phyloP scores from a whole-genome alignment of 1,284 basidiomycete genomes.

The Cutaneotrichosporon mucoides region DNA sequence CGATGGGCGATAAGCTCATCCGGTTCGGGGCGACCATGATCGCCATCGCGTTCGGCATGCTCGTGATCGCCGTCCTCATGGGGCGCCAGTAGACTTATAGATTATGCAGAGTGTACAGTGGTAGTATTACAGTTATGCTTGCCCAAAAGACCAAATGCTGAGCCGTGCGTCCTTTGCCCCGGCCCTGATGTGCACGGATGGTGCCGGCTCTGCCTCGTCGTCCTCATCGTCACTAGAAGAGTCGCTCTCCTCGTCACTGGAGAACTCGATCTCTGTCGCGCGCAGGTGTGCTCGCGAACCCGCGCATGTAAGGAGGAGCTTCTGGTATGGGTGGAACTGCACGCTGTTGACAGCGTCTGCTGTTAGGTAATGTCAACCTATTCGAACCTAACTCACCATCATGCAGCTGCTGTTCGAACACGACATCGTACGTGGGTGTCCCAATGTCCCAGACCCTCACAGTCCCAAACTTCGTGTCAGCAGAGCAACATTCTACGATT shows the following conservation, averaged over 20 bases:
- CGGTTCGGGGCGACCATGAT: conserved; percentile 9
- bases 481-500: no score
- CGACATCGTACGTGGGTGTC: conserved; percentile 5
- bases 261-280: conserved; percentile 6
- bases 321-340: conserved; percentile 41
- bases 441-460: conserved; percentile 41
- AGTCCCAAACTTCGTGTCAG: conserved; percentile 27
- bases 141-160: conserved; percentile 7
- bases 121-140: background rate
- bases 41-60: conserved; percentile 1
- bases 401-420: conserved; percentile 17
- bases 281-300: conserved; percentile 29
- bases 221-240: background rate
- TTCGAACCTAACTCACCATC: conserved; percentile 11
- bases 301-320: conserved; percentile 32
- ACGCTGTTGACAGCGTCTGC: conserved; percentile 42
- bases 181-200: background rate
- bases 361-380: background rate
- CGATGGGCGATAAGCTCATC: conserved; percentile 40
- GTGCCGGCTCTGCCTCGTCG: background rate
- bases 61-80: conserved; percentile 9
- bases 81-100: background rate
- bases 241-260: conserved; percentile 1
- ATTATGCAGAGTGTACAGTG: conserved; percentile 1
- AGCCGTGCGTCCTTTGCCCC: conserved; percentile 7